These are phyloP conservation scores for Rutstroemia sydowiana DNA, from an alignment of 2,329 filamentous ascomycete genomes.

Conservation along the genomic window DNA sequence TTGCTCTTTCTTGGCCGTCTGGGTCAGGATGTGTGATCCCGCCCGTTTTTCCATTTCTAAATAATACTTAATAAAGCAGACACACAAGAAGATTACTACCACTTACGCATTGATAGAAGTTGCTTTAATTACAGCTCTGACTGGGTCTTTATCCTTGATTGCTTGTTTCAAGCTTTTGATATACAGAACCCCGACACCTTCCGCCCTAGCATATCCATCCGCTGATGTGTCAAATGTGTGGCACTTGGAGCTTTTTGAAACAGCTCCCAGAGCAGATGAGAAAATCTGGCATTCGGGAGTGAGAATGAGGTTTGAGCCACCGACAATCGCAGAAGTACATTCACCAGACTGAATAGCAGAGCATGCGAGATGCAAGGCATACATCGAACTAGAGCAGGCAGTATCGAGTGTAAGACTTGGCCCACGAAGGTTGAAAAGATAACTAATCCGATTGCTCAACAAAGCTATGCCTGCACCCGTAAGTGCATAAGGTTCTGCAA, in stretches of 20 bases:
- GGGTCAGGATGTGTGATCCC: conserved; percentile 48
- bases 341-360: conserved; percentile 35
- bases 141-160: conserved; percentile 34
- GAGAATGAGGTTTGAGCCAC: conserved; percentile 16
- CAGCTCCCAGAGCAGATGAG: conserved; percentile 31
- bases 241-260: conserved; percentile 1
- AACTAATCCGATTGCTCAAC: conserved; percentile 20
- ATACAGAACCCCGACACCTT: conserved; percentile 35
- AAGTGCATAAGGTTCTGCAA: conserved; percentile 24
- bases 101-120: conserved; percentile 36
- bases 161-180: conserved; percentile 37
- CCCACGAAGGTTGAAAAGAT: not conserved
- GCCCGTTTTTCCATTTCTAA: conserved; percentile 27
- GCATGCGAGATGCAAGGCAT: conserved; percentile 36
- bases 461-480: conserved; percentile 5
- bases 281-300: not conserved
- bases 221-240: conserved; percentile 15
- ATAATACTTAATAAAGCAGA: conserved; percentile 29
- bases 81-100: conserved; percentile 31
- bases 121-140: conserved; percentile 37
- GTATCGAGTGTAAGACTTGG: conserved; percentile 41
- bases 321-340: conserved; percentile 26
- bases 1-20: conserved; percentile 32
- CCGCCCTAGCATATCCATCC: conserved; percentile 38
- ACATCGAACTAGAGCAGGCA: conserved; percentile 38